A percentile compares a stretch with the other conserved stretches of the same genome.
These are phyloP conservation scores for Boehmeria nivea DNA, from an alignment of 306 rosid species.

Conservation along the genomic window DNA sequence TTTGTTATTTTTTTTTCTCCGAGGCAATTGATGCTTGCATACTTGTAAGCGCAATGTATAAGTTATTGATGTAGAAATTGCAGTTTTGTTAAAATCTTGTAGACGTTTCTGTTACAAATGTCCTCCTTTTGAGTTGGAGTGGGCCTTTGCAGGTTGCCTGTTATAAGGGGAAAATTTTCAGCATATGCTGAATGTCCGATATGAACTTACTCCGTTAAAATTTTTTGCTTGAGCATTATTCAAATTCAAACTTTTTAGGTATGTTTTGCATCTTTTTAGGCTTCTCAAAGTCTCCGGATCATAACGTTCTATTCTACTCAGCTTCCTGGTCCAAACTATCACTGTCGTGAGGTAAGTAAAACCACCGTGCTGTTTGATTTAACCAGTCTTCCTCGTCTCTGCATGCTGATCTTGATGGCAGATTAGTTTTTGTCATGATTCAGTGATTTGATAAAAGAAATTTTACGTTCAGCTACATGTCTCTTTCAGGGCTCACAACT, in stretches of 20 bases:
- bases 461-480: slow-evolving; percentile 17
- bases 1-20: neutral
- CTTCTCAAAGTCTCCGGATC: slow-evolving; percentile 70
- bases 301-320: slow-evolving; percentile 78
- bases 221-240: neutral
- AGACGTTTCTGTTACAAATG: too few species aligned
- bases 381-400: slow-evolving; percentile 6
- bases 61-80: too few species aligned
- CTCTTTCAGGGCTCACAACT: slow-evolving; percentile 47
- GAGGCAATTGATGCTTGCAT: slow-evolving; percentile 3
- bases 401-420: too few species aligned
- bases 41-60: neutral
- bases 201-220: neutral
- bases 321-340: slow-evolving; percentile 92
- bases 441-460: slow-evolving; percentile 7
- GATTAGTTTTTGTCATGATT: neutral
- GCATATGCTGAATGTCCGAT: neutral
- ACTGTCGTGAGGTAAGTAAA: slow-evolving; percentile 61
- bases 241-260: slow-evolving; percentile 2
- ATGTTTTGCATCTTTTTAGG: slow-evolving; percentile 34
- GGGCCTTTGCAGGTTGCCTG: neutral
- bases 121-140: too few species aligned
- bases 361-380: slow-evolving; percentile 1
- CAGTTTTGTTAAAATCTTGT: too few species aligned
- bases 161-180: neutral